Evolutionary conservation across 2,329 filamentous ascomycete species (phyloP), one percentile per base, ranked within the genome.

Genomic region (Aspergillus sp.): DNA sequence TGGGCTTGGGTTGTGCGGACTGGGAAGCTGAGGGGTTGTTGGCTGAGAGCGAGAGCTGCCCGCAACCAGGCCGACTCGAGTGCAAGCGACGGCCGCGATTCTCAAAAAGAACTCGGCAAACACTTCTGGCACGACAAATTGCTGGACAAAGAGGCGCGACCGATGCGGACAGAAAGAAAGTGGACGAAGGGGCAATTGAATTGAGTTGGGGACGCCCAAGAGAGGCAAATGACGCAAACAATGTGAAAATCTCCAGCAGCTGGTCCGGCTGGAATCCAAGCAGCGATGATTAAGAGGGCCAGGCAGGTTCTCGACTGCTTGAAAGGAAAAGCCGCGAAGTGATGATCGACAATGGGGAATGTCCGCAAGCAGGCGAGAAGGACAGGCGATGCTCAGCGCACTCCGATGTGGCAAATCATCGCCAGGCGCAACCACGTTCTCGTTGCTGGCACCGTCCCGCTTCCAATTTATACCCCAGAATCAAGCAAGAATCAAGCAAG

Each of bases 201-300:
- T 51, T 51, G 46, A 41, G 45, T 33, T 56, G 54, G 48, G 34
- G 15, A n/a, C 41, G 48, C 37, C 51, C 39, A 15, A 13, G 9
- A 48, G 45, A 48, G 45, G 49, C 48, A 48, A 56, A 64, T 64
- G 62, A 64, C 62, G 62, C 62, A 64, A 64, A 64, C 62, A 60
- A 64, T 61, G 61, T 63, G 51, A 53, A 59, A 48, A 33, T 48
- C 45, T 37, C 45, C 45, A 48, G 45, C 12, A 33, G 15, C 44
- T n/a, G 9, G 24, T 8, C 15, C 12, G 44, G 27, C 22, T 24
- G 44, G 22, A 19, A 17, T 42, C 40, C 13, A 48, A 12, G 45
- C 17, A n/a, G 33, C 45, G n/a, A 48, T 24, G 45, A 48, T 48
- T 27, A 48, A 48, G 45, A 48, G 12, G 19, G 12, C 45, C 34